These are phyloP conservation scores for Begonia loranthoides DNA, from an alignment of 306 rosid genomes.

Conservation along the genomic window DNA sequence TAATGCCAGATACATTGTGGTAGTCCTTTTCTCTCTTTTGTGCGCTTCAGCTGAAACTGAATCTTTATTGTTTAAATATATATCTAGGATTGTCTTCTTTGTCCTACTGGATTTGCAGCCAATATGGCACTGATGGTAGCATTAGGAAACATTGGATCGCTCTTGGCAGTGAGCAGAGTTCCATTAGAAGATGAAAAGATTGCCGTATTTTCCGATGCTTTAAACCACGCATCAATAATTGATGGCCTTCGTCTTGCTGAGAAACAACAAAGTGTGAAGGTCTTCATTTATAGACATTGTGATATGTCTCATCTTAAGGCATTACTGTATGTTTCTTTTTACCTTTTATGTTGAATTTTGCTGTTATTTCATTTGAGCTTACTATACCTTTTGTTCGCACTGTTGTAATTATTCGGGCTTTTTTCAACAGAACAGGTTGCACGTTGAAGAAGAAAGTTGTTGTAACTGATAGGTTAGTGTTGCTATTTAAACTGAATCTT, in stretches of 20 bases:
- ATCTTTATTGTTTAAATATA: conserved; percentile 15
- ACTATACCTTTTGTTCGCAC: conserved; percentile 5
- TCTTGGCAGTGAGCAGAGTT: conserved; percentile 38
- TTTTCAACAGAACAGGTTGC: conserved; percentile 57
- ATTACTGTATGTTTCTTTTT: conserved; percentile 56
- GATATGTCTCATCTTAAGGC: conserved; percentile 74
- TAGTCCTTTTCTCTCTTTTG: no score
- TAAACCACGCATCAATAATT: conserved; percentile 89
- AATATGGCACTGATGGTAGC: conserved; percentile 94
- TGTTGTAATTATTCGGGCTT: conserved; percentile 8
- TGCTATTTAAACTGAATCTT: not conserved
- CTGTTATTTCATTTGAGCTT: conserved; percentile 3
- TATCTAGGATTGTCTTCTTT: conserved; percentile 95
- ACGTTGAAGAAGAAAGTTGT: conserved; percentile 62
- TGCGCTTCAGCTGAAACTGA: not conserved
- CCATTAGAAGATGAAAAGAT: conserved; percentile 50
- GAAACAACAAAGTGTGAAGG: conserved; percentile 49
- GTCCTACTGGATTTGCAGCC: conserved; percentile 98
- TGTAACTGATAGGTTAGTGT: conserved; percentile 74
- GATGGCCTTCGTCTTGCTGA: conserved; percentile 90
- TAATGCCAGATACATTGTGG: no score
- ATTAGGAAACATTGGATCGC: conserved; percentile 65
- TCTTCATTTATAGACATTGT: conserved; percentile 77
- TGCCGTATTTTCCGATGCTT: conserved; percentile 77
- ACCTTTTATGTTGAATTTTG: conserved; percentile 14